phyloP scores from a whole-genome alignment of 192 early-diverging fungal species.

The Backusella parvicylindrica region DNA sequence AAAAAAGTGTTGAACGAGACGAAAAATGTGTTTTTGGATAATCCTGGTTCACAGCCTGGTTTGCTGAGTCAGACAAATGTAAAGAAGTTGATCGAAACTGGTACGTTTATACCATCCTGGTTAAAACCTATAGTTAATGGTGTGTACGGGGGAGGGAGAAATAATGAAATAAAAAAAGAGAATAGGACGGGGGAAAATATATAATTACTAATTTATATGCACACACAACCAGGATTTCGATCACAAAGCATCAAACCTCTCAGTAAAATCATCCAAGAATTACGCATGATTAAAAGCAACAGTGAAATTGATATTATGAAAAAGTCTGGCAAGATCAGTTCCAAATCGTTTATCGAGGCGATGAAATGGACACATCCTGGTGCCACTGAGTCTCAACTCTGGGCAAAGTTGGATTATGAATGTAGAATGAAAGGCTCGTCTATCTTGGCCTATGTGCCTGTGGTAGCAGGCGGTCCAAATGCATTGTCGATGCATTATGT shows the following conservation, averaged over 20 bases:
- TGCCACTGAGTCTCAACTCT: constrained; percentile 70
- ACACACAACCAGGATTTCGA: neutral
- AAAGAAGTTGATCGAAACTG: constrained; percentile 15
- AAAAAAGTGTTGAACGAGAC: constrained; percentile 4
- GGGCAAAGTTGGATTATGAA: constrained; percentile 73
- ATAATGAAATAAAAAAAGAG: neutral
- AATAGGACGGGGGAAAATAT: neutral
- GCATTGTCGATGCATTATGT: constrained; percentile 96
- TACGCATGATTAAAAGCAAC: constrained; percentile 75
- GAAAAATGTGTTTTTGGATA: constrained; percentile 32
- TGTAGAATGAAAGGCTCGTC: constrained; percentile 57
- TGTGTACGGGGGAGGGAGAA: neutral
- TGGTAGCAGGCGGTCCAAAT: constrained; percentile 89
- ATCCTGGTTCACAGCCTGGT: constrained; percentile 2
- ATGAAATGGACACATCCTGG: constrained; percentile 75
- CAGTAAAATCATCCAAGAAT: constrained; percentile 64
- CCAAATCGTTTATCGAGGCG: constrained; percentile 73
- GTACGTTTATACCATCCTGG: constrained; percentile 8
- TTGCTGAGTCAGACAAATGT: neutral
- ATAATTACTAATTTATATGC: neutral
- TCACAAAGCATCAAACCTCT: constrained; percentile 38
- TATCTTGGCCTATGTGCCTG: constrained; percentile 90
- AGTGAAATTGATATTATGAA: constrained; percentile 80
- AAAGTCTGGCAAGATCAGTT: constrained; percentile 70
- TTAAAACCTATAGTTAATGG: neutral